Conservation (phyloP, 352 stramenopile genomes). For the Saprolegnia diclina region DNA sequence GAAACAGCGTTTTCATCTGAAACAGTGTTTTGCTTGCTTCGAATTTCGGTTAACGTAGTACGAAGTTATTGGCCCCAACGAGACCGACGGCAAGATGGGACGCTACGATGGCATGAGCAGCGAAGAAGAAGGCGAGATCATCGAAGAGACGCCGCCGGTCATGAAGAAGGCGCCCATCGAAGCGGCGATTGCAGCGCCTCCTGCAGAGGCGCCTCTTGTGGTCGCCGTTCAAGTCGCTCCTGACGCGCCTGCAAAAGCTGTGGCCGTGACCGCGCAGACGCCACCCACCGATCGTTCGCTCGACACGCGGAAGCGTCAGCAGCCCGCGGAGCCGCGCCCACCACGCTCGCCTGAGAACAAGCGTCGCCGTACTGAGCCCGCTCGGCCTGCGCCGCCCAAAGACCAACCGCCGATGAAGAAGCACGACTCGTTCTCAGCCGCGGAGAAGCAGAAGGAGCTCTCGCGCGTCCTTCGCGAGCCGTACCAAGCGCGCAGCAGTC, state of each 20-base stretch:
- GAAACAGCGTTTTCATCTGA: too few relatives aligned
- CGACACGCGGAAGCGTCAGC: not conserved
- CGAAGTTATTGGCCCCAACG: not conserved
- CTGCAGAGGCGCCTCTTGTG: not conserved
- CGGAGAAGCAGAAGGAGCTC: conserved; percentile 14
- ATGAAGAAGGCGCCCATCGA: too few relatives aligned
- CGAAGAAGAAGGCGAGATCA: conserved; percentile 27
- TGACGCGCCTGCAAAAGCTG: not conserved
- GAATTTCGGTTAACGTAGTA: not conserved
- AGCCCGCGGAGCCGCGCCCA: not conserved
- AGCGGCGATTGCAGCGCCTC: not conserved
- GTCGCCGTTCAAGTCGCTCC: not conserved
- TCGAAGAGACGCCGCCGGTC: conserved; percentile 21
- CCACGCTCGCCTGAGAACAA: conserved; percentile 3
- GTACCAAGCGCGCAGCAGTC: conserved; percentile 18
- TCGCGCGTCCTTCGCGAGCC: conserved; percentile 18
- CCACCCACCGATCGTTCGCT: not conserved
- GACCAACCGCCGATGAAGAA: not conserved
- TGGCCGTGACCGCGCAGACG: not conserved
- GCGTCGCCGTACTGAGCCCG: not conserved
- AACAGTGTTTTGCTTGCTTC: too few relatives aligned
- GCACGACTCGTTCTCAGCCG: conserved; percentile 8
- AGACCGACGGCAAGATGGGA: not conserved
- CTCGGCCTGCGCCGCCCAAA: not conserved
- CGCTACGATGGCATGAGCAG: conserved; percentile 6